A percentile compares a stretch with the other conserved stretches of the same genome.
Conservation (phyloP, 2,329 filamentous ascomycete genomes). For the Aspergillus pseudoviridinutans region DNA sequence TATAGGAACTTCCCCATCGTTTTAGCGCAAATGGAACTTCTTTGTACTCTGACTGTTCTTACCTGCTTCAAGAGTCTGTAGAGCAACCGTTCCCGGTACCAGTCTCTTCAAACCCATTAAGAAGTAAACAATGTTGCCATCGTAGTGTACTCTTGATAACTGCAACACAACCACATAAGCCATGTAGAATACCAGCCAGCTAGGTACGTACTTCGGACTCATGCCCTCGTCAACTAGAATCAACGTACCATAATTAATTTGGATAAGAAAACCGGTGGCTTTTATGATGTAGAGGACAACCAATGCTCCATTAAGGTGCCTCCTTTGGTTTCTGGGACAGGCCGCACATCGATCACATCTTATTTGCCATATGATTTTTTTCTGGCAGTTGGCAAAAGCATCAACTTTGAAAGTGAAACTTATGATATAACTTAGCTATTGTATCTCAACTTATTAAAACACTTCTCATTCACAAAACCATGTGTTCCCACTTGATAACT, state of each 20-base stretch:
- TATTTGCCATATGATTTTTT: background rate
- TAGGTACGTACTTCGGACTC: background rate
- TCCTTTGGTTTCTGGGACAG: no score
- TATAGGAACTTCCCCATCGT: constrained; percentile 22
- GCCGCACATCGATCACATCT: no score
- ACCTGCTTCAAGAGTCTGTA: no score
- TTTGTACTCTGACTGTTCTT: background rate
- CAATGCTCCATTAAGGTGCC: background rate
- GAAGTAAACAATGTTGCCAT: background rate
- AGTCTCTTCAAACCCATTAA: background rate
- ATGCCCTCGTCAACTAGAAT: background rate
- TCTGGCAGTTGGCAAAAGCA: background rate
- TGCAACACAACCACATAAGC: no score
- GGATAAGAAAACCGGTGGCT: no score
- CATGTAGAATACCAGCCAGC: no score
- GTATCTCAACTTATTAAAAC: background rate
- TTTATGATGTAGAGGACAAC: background rate
- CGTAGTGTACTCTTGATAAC: background rate
- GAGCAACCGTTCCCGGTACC: background rate
- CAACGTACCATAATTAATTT: background rate
- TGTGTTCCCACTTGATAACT: background rate
- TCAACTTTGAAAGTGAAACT: background rate
- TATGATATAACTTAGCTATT: background rate
- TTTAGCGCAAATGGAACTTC: constrained; percentile 13
- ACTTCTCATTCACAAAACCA: background rate